Percentiles rank a stretch among this genome's conserved stretches.
These are phyloP conservation scores for Larix kaempferi DNA, from an alignment of 75 land plant species.

Conservation along the genomic window DNA sequence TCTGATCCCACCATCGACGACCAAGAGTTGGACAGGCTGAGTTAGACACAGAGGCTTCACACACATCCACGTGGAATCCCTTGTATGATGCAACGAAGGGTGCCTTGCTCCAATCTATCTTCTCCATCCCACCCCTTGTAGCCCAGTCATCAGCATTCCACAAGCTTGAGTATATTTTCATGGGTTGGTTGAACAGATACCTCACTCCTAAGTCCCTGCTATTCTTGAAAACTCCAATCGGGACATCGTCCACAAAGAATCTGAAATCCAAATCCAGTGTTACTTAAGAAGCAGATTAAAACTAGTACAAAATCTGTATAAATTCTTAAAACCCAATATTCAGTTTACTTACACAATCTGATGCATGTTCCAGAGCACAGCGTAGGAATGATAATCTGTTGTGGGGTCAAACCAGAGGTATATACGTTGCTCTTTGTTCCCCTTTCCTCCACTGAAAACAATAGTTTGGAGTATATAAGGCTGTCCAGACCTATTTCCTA, in stretches of 20 bases:
- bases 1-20: constrained; percentile 36
- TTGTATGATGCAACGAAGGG: constrained; percentile 46
- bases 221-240: constrained; percentile 53
- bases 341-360: constrained; percentile 18
- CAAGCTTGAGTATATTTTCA: constrained; percentile 49
- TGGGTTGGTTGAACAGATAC: constrained; percentile 46
- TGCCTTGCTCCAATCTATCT: constrained; percentile 44
- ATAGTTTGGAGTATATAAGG: constrained; percentile 23
- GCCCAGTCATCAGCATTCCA: constrained; percentile 71
- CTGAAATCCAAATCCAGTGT: constrained; percentile 13
- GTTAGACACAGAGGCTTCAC: constrained; percentile 19
- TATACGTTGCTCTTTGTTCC: constrained; percentile 25
- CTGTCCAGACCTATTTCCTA: constrained; percentile 20
- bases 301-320: too few relatives aligned
- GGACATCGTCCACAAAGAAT: constrained; percentile 46
- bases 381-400: constrained; percentile 17
- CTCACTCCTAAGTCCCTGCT: constrained; percentile 45
- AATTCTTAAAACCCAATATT: too few relatives aligned
- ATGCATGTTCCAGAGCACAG: constrained; percentile 27
- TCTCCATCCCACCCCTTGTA: constrained; percentile 49
- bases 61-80: constrained; percentile 45
- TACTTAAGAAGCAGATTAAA: too few relatives aligned
- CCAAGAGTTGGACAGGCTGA: constrained; percentile 24
- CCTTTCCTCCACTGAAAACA: constrained; percentile 27
- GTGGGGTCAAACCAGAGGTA: constrained; percentile 27